Base-by-base conservation (phyloP, 345 rosid species). In the Acer yangbiense region DNA sequence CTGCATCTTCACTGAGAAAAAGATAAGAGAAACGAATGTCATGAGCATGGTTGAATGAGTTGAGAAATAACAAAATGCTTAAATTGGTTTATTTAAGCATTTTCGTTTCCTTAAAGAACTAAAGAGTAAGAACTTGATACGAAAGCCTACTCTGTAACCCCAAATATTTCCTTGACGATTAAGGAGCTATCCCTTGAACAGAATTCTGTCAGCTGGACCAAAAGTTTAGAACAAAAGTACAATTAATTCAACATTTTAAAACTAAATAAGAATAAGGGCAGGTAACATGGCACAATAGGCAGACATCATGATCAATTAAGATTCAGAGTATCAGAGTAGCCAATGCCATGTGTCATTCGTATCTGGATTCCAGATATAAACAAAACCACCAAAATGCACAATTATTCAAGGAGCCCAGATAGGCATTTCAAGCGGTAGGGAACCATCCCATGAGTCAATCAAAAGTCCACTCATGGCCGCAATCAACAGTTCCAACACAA, bases 91-190 rank as follows among this genome's bases (percentile, higher is more conserved):
- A 5, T 52, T 60, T 69, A 7, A 20, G 35, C 8, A 16, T 63
- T 79, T 70, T 69, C 17, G 39, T 41, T 70, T 72, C 44, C 25
- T 63, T 11, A n/a, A 14, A 73, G 20, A 69, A 57, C 13, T 18
- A 71, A 55, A 76, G 9, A 18, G 66, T 16, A 72, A 73, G 73
- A 68, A n/a, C 3, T 9, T 64, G 3, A 62, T 35, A 74, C 27
- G 69, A 67, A 71, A 41, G 63, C 94, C 78, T 93, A 94, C 98
- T 91, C 98, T 84, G 97, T 78, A 55, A 90, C 99, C 74, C 99
- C 98, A 46, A 93, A 94, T 74, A 97, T 93, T 85, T 97, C 98
- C 89, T 96, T 94, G 64, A 94, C 89, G 35, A 89, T 82, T 48
- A 96, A 88, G 66, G 99, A 92, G 86, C 82, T 88, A 77, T 93